Base-by-base conservation (phyloP, 176 grass and related monocot genomes). In the Elaeis guineensis region DNA sequence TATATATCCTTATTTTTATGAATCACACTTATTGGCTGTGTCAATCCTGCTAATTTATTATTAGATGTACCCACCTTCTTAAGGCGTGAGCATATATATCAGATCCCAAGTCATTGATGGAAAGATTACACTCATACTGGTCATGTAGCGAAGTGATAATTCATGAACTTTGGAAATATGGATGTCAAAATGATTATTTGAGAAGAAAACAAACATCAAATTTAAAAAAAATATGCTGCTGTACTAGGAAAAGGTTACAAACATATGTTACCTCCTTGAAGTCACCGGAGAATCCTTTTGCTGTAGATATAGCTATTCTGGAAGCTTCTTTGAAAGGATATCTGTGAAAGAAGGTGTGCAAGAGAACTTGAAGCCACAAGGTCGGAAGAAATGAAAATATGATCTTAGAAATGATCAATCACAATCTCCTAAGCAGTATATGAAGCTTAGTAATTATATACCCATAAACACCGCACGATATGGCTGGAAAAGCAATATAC, bases 401-500 rank as follows among this genome's bases (percentile, higher is more conserved):
- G 15, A 52, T 67, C 65, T 56, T 29, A 61, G 21, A 56, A 21
- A 58, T 16, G 35, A 29, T 49, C 30, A n/a, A 17, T 19, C 6
- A 19, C 55, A 25, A 58, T 67, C 59, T 26, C n/a, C 17, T 4
- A 61, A 14, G 22, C 59, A 53, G 26, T 52, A 75, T 11, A 67
- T 71, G 16, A 80, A 58, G 39, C 18, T 61, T 29, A 74, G 55
- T 19, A 12, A 49, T 0, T 17, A 72, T 62, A 79, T 86, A 98
- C 93, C 67, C 64, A 55, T 32, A 97, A 77, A 92, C 23, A 74
- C 87, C 93, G 55, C 93, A 97, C 19, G 93, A 91, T 89, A 97
- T 76, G 64, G 93, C 87, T 57, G 87, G 87, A 49, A 91, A 97
- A 57, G 93, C 93, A 68, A 98, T 83, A 69, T 92, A 89, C 63